Percentiles rank a stretch among this genome's conserved stretches.
phyloP scores from a whole-genome alignment of 2,329 filamentous ascomycete species.

The Xylariales sp. region DNA sequence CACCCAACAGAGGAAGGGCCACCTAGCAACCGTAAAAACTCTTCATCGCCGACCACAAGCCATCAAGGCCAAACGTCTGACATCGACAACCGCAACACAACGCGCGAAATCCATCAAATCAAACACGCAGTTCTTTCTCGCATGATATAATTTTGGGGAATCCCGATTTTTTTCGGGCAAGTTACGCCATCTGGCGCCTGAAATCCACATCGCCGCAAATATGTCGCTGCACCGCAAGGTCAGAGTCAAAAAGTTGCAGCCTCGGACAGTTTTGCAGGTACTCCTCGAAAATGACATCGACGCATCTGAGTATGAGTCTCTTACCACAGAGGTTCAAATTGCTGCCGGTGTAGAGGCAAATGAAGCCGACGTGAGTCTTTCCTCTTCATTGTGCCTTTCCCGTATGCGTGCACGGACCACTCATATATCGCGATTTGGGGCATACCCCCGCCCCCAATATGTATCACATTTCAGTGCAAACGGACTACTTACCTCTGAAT shows the following conservation, averaged over 20 bases:
- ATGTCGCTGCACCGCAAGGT: constrained; percentile 62
- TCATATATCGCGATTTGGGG: not conserved
- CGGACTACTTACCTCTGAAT: constrained; percentile 13
- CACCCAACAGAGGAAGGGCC: no score
- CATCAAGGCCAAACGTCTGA: not conserved
- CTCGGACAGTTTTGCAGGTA: constrained; percentile 82
- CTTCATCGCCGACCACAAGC: constrained; percentile 1
- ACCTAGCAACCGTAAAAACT: no score
- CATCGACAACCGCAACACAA: constrained; percentile 17
- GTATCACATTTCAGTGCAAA: not conserved
- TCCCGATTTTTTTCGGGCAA: constrained; percentile 59
- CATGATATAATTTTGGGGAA: constrained; percentile 56
- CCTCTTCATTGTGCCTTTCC: constrained; percentile 23
- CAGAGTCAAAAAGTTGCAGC: constrained; percentile 85
- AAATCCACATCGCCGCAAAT: constrained; percentile 31
- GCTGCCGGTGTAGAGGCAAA: constrained; percentile 95
- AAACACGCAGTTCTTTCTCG: constrained; percentile 43
- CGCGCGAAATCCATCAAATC: constrained; percentile 39
- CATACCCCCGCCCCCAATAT: not conserved
- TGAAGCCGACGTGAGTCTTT: constrained; percentile 86
- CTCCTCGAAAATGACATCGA: constrained; percentile 90
- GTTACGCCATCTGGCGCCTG: constrained; percentile 26
- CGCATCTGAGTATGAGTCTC: constrained; percentile 76
- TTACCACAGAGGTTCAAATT: constrained; percentile 78
- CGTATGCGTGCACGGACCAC: not conserved